Evolutionary conservation across 2,329 filamentous ascomycete genomes (phyloP).

Genomic region (Stemphylium beticola): DNA sequence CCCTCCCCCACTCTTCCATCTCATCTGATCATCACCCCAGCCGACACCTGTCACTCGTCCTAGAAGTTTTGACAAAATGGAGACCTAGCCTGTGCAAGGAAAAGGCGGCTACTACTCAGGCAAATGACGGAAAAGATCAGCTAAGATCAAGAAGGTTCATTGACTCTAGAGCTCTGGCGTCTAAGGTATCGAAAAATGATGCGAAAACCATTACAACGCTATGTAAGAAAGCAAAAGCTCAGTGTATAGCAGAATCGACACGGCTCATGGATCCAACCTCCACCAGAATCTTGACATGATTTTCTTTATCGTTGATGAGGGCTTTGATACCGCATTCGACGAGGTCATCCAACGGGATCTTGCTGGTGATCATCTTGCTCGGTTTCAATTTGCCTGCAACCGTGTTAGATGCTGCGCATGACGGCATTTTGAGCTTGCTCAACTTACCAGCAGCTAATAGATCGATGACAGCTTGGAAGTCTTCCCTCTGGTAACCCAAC

Average conservation of each 20-base stretch:
- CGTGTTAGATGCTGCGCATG: neutral
- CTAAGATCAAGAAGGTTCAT: no score
- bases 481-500: slow-evolving; percentile 58
- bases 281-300: slow-evolving; percentile 68
- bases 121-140: no score
- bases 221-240: neutral
- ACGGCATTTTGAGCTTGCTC: neutral
- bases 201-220: neutral
- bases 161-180: neutral
- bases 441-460: slow-evolving; percentile 51
- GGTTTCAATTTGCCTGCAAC: slow-evolving; percentile 58
- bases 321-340: slow-evolving; percentile 64
- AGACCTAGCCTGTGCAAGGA: neutral
- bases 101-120: no score
- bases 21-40: neutral
- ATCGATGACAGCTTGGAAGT: slow-evolving; percentile 65
- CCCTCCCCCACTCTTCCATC: neutral
- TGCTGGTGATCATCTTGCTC: slow-evolving; percentile 66
- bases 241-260: slow-evolving; percentile 20
- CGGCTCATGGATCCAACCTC: slow-evolving; percentile 44
- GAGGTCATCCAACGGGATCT: slow-evolving; percentile 61
- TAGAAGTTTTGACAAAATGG: neutral
- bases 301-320: slow-evolving; percentile 65
- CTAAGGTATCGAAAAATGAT: no score
- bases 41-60: neutral